Conservation (phyloP, 1,139 yeast genomes). For the Kodamaea suecica region DNA sequence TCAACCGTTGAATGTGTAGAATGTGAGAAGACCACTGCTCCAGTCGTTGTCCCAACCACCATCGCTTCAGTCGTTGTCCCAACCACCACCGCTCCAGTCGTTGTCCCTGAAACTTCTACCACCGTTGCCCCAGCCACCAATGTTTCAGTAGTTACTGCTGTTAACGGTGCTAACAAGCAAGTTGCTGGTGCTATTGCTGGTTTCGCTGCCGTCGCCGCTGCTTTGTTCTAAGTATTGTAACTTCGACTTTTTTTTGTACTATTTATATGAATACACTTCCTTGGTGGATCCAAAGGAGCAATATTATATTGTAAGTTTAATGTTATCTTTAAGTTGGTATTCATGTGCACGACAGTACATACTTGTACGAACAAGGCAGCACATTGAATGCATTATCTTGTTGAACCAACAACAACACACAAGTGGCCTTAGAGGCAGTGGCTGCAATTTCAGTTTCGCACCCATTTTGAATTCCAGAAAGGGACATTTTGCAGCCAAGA, state of each 20-base stretch:
- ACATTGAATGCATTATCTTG: no score
- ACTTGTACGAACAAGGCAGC: no score
- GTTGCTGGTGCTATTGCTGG: slow-evolving; percentile 20
- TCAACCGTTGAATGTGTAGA: slow-evolving; percentile 17
- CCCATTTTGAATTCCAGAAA: no score
- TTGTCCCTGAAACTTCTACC: slow-evolving; percentile 3
- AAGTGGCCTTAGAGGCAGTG: no score
- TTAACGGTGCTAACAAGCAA: slow-evolving; percentile 15
- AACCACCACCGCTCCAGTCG: slow-evolving; percentile 8
- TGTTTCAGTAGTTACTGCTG: slow-evolving; percentile 11
- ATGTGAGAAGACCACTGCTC: slow-evolving; percentile 11
- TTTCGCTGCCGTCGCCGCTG: slow-evolving; percentile 21
- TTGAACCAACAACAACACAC: no score
- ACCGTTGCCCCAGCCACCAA: not conserved
- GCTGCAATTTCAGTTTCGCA: no score
- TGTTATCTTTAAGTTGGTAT: no score
- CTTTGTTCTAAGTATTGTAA: slow-evolving; percentile 15
- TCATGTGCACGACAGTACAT: no score
- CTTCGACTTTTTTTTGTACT: no score
- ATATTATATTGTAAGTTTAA: no score
- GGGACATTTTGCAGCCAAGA: no score
- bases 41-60: slow-evolving; percentile 9
- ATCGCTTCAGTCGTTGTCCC: slow-evolving; percentile 2
- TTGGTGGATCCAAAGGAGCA: no score
- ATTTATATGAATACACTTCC: not conserved